Percentiles rank a stretch among this genome's conserved stretches.
These are phyloP conservation scores for Chromosphaera perkinsii DNA, from an alignment of 208 protist species.

Conservation along the genomic window DNA sequence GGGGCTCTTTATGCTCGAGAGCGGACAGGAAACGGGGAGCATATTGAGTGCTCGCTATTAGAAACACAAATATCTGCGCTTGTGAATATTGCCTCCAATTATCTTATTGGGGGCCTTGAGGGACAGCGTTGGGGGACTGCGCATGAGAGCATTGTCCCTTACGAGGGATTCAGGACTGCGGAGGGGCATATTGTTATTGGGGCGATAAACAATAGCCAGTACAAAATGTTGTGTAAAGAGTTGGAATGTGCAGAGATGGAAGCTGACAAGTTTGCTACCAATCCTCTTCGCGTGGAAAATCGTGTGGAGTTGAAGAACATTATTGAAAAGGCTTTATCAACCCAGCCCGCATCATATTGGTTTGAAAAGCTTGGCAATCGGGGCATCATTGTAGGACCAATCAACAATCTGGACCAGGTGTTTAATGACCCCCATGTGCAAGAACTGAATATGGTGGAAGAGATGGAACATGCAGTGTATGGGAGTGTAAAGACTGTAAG, in stretches of 20 bases:
- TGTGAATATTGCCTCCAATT: constrained; percentile 18
- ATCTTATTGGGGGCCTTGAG: background rate
- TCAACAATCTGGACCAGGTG: constrained; percentile 12
- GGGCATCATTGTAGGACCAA: constrained; percentile 7
- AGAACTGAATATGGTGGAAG: constrained; percentile 1
- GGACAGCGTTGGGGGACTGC: constrained; percentile 8
- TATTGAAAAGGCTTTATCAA: too few species aligned
- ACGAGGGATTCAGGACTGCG: constrained; percentile 5
- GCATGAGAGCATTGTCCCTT: constrained; percentile 28
- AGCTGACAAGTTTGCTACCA: too few species aligned
- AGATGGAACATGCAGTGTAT: background rate
- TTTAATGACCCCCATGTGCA: constrained; percentile 9
- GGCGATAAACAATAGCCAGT: background rate
- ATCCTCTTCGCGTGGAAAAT: too few species aligned
- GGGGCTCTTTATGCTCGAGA: background rate
- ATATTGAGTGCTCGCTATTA: constrained; percentile 21
- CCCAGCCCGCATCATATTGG: background rate
- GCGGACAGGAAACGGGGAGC: constrained; percentile 3
- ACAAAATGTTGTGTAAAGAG: too few species aligned
- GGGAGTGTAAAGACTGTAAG: constrained; percentile 6
- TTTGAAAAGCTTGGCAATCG: constrained; percentile 1
- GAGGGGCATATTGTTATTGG: background rate
- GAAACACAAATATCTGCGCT: constrained; percentile 19
- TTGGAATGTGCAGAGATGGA: too few species aligned
- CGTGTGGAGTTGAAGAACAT: too few species aligned